Percentiles rank a stretch among this genome's conserved stretches.
Conservation (phyloP, 352 stramenopile species). For the Pythium aphanidermatum region DNA sequence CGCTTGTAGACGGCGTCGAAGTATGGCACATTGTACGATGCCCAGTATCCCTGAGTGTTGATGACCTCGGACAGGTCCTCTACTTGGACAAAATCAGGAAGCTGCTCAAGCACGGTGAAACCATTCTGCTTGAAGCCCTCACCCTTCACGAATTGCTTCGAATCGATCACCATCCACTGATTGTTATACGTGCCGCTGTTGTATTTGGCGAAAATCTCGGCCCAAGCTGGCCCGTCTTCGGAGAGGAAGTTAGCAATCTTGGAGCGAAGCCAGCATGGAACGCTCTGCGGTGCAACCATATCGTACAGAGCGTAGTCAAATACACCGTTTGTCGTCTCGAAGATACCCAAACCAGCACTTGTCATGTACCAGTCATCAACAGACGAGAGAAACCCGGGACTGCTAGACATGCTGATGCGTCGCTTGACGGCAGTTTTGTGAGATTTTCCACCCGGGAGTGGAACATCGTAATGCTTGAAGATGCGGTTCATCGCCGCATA, state of each 20-base stretch:
- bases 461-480: constrained; percentile 78
- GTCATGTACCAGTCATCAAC: constrained; percentile 83
- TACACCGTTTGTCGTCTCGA: constrained; percentile 71
- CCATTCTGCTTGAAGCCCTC: constrained; percentile 34
- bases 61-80: constrained; percentile 48
- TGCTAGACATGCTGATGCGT: constrained; percentile 69
- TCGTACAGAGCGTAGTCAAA: constrained; percentile 52
- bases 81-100: constrained; percentile 46
- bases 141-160: constrained; percentile 38
- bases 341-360: constrained; percentile 33
- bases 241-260: constrained; percentile 49
- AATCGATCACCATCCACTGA: constrained; percentile 80
- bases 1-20: constrained; percentile 49
- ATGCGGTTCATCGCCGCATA: constrained; percentile 73
- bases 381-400: constrained; percentile 65
- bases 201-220: constrained; percentile 36
- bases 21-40: constrained; percentile 82
- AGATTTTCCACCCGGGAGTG: constrained; percentile 20
- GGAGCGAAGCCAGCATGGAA: constrained; percentile 61
- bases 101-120: constrained; percentile 67
- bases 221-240: constrained; percentile 40
- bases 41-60: constrained; percentile 62
- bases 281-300: constrained; percentile 32
- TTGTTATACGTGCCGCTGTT: constrained; percentile 84
- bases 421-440: constrained; percentile 13